Percentiles rank a stretch among this genome's conserved stretches.
Evolutionary conservation across 2,329 filamentous ascomycete genomes (phyloP).

Genomic region (Elsinoe fawcettii): DNA sequence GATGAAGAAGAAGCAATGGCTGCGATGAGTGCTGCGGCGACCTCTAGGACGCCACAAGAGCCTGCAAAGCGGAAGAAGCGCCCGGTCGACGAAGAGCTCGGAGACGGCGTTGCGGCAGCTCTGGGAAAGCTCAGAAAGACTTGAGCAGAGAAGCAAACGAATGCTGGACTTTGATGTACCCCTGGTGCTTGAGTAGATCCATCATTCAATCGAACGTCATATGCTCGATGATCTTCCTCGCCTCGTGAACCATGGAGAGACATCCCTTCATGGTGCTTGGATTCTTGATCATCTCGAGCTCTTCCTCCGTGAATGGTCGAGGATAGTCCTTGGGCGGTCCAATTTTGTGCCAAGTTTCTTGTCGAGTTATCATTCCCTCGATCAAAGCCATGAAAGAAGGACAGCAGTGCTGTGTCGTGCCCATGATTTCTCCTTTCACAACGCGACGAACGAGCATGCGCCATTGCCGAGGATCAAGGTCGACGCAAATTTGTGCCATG

Average conservation of each 20-base stretch:
- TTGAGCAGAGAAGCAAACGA: constrained; percentile 14
- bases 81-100: constrained; percentile 39
- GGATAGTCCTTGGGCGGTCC: constrained; percentile 11
- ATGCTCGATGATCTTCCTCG: constrained; percentile 25
- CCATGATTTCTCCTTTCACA: constrained; percentile 38
- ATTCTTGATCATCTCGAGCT: constrained; percentile 20
- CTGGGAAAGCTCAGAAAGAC: constrained; percentile 46
- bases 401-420: constrained; percentile 25
- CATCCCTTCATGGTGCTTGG: constrained; percentile 23
- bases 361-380: constrained; percentile 35
- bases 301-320: constrained; percentile 2
- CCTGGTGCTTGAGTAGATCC: neutral
- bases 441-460: constrained; percentile 37
- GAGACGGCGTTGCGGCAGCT: constrained; percentile 52
- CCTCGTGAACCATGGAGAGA: constrained; percentile 26
- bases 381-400: constrained; percentile 32
- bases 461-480: constrained; percentile 40
- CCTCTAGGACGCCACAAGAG: neutral
- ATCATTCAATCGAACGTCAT: constrained; percentile 16
- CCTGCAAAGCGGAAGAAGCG: constrained; percentile 28
- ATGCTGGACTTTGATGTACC: neutral
- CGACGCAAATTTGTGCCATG: constrained; percentile 25
- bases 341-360: constrained; percentile 35
- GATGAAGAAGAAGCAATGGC: constrained; percentile 43
- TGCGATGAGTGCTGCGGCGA: constrained; percentile 16